Evolutionary conservation across 2,329 filamentous ascomycete genomes (phyloP).

Genomic region (Cryphonectria carpinicola): DNA sequence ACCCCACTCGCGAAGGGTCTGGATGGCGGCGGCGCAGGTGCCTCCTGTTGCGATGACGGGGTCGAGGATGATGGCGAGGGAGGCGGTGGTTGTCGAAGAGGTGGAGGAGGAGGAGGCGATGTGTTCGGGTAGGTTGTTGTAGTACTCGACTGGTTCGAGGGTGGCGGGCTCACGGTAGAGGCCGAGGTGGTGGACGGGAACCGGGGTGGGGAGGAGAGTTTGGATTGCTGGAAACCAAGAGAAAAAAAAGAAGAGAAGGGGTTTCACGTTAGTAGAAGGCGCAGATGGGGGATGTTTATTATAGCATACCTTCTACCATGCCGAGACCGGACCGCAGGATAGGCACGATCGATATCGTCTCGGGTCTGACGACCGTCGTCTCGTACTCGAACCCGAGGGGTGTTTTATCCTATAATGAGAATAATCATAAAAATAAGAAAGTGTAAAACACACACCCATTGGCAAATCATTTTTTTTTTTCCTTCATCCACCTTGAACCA

Average conservation of each 20-base stretch:
- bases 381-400: slow-evolving; percentile 79
- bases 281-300: not conserved
- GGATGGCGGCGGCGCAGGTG: slow-evolving; percentile 86
- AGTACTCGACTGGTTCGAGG: slow-evolving; percentile 91
- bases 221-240: slow-evolving; percentile 65
- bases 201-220: slow-evolving; percentile 76
- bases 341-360: slow-evolving; percentile 78
- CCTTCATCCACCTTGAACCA: not conserved
- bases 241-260: not conserved
- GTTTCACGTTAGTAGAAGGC: not conserved
- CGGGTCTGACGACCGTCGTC: slow-evolving; percentile 64
- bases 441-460: not conserved
- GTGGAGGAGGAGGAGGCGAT: slow-evolving; percentile 44
- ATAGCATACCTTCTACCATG: slow-evolving; percentile 76
- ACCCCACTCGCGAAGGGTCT: slow-evolving; percentile 88
- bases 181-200: slow-evolving; percentile 90
- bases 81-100: slow-evolving; percentile 23
- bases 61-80: slow-evolving; percentile 76
- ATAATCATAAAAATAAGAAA: not conserved
- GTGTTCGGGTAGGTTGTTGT: slow-evolving; percentile 92
- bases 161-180: slow-evolving; percentile 90
- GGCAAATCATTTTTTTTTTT: not conserved
- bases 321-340: slow-evolving; percentile 90
- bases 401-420: slow-evolving; percentile 65
- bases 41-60: slow-evolving; percentile 93